Evolutionary conservation across 352 stramenopile species (phyloP).

Genomic region (Globisporangium parvum): DNA sequence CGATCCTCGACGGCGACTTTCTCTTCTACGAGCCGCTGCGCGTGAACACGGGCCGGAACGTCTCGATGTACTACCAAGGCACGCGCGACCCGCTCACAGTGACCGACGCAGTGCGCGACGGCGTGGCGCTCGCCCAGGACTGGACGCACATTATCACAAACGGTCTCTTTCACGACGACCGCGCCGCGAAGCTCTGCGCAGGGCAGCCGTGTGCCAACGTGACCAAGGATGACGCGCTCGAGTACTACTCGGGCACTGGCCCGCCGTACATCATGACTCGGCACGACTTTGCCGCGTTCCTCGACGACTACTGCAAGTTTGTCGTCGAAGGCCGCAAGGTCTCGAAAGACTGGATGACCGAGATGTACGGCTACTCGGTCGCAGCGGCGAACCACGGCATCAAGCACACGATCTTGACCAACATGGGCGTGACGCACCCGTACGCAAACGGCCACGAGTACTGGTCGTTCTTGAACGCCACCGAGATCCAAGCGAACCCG

Average conservation of each 20-base stretch:
- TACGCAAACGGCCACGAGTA: constrained; percentile 23
- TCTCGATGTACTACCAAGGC: constrained; percentile 34
- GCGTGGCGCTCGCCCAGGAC: constrained; percentile 40
- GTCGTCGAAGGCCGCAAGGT: constrained; percentile 16
- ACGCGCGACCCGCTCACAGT: constrained; percentile 22
- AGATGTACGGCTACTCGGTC: constrained; percentile 52
- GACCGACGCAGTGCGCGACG: constrained; percentile 37
- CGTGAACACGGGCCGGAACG: constrained; percentile 31
- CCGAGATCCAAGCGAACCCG: constrained; percentile 25
- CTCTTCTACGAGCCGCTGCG: constrained; percentile 21
- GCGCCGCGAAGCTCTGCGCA: constrained; percentile 6
- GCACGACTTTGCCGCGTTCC: constrained; percentile 16
- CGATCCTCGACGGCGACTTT: constrained; percentile 13
- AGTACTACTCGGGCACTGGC: constrained; percentile 26
- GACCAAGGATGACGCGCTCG: constrained; percentile 11
- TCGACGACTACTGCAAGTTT: constrained; percentile 28
- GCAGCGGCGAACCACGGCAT: constrained; percentile 45
- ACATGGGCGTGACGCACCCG: constrained; percentile 42
- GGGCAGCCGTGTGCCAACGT: constrained; percentile 12
- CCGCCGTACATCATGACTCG: constrained; percentile 32
- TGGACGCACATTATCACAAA: constrained; percentile 19
- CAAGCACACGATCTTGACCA: constrained; percentile 43
- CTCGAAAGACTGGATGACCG: constrained; percentile 37
- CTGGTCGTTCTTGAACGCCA: constrained; percentile 33
- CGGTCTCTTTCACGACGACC: constrained; percentile 1